A percentile compares a stretch with the other conserved stretches of the same genome.
These are phyloP conservation scores for Aspergillus incahuasiensis DNA, from an alignment of 495 filamentous ascomycete species.

Conservation along the genomic window DNA sequence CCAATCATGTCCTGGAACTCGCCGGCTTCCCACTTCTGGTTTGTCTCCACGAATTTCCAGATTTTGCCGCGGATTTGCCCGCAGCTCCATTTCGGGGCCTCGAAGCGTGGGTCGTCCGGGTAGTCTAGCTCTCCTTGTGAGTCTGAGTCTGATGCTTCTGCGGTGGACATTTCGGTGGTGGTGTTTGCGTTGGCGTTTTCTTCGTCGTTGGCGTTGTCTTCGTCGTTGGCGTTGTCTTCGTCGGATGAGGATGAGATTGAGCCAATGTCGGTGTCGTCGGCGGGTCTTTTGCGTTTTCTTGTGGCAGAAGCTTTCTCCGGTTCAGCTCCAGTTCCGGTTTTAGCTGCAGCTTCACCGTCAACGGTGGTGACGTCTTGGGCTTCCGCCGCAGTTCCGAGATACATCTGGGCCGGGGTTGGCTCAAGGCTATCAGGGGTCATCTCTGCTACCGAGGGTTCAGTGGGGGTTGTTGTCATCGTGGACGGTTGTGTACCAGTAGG, in stretches of 20 bases:
- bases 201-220: neutral
- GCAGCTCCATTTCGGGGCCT: constrained; percentile 5
- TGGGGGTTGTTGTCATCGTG: no score
- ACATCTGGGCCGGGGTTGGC: no score
- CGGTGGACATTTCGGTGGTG: no score
- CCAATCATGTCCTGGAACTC: constrained; percentile 10
- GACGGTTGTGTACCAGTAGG: no score
- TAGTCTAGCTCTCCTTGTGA: neutral
- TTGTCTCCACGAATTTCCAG: constrained; percentile 3
- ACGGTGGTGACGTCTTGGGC: neutral
- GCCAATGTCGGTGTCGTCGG: neutral
- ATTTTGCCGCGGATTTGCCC: constrained; percentile 11
- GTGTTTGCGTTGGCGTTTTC: no score
- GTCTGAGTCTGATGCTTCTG: no score
- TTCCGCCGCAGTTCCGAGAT: neutral
- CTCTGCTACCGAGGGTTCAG: no score
- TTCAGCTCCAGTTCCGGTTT: no score
- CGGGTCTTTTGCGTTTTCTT: constrained; percentile 3
- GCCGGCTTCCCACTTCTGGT: constrained; percentile 7
- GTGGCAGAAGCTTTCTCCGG: neutral
- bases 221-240: neutral
- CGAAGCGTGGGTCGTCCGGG: constrained; percentile 1
- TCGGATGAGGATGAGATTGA: neutral
- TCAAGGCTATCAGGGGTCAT: no score
- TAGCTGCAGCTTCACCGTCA: no score